Evolutionary conservation across 257 asterid species (phyloP).

Genomic region (Solanum sejunctum): DNA sequence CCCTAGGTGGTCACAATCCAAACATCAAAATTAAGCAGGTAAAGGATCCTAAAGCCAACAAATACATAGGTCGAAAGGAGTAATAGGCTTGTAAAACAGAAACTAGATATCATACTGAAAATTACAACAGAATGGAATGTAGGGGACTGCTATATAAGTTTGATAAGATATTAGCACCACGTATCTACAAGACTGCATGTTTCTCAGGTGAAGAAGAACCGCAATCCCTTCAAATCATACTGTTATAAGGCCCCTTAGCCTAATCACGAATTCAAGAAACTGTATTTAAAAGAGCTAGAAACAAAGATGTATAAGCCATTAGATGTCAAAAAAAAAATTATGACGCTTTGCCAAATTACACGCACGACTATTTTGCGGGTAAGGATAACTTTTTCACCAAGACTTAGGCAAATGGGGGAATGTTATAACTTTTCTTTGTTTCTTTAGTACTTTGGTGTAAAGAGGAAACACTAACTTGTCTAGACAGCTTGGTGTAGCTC

Average conservation of each 20-base stretch:
- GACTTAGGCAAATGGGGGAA: neutral
- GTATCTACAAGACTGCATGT: neutral
- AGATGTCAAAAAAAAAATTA: neutral
- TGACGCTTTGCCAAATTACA: neutral
- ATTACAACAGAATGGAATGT: neutral
- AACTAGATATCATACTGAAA: neutral
- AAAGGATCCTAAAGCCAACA: neutral
- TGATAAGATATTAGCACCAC: neutral
- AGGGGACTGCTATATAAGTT: neutral
- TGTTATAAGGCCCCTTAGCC: neutral
- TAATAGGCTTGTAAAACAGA: neutral
- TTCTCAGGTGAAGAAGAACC: neutral
- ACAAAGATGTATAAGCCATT: neutral
- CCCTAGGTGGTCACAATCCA: slow-evolving; percentile 37
- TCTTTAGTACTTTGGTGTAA: neutral
- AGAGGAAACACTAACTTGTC: neutral
- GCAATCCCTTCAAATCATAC: neutral
- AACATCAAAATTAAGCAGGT: neutral
- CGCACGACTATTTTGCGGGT: neutral
- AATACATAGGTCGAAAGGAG: neutral
- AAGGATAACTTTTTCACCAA: neutral
- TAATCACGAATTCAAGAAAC: neutral
- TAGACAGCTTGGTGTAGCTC: neutral
- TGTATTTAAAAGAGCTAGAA: neutral
- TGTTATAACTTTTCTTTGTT: neutral